Evolutionary conservation across 352 stramenopile genomes (phyloP).

Genomic region (Phytophthora vignae): DNA sequence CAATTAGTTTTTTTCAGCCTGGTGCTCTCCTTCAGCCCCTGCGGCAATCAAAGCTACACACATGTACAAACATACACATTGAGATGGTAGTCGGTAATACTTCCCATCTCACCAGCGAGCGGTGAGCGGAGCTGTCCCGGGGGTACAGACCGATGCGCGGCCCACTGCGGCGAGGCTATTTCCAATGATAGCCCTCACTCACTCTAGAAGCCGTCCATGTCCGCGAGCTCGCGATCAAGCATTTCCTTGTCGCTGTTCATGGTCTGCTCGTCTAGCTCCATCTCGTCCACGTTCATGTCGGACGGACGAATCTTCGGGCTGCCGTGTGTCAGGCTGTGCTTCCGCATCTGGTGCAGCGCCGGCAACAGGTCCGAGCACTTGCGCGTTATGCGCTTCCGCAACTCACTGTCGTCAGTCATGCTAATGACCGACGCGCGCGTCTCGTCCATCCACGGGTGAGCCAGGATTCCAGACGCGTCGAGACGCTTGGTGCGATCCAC

Average conservation of each 20-base stretch:
- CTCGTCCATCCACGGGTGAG: slow-evolving; percentile 86
- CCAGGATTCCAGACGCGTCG: slow-evolving; percentile 70
- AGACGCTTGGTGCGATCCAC: slow-evolving; percentile 87
- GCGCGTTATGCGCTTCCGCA: slow-evolving; percentile 39
- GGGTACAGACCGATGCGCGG: slow-evolving; percentile 6
- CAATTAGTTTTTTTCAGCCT: slow-evolving; percentile 33
- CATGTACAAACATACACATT: slow-evolving; percentile 34
- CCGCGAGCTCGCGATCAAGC: slow-evolving; percentile 70
- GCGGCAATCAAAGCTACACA: slow-evolving; percentile 38
- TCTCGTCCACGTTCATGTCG: slow-evolving; percentile 77
- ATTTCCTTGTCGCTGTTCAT: slow-evolving; percentile 71
- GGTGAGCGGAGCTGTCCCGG: neutral
- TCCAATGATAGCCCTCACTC: slow-evolving; percentile 39
- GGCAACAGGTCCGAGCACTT: slow-evolving; percentile 71
- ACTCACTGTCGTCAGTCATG: slow-evolving; percentile 42
- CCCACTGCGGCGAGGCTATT: slow-evolving; percentile 23
- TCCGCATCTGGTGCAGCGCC: slow-evolving; percentile 79
- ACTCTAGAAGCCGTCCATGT: slow-evolving; percentile 56
- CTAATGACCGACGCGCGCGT: slow-evolving; percentile 30
- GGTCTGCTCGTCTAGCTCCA: slow-evolving; percentile 60
- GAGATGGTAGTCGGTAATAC: neutral
- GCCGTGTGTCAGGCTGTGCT: slow-evolving; percentile 73
- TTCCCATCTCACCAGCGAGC: slow-evolving; percentile 11
- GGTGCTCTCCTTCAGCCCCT: slow-evolving; percentile 19
- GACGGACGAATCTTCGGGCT: slow-evolving; percentile 74